phyloP scores from a whole-genome alignment of 257 asterid genomes.

The Handroanthus guayacan region DNA sequence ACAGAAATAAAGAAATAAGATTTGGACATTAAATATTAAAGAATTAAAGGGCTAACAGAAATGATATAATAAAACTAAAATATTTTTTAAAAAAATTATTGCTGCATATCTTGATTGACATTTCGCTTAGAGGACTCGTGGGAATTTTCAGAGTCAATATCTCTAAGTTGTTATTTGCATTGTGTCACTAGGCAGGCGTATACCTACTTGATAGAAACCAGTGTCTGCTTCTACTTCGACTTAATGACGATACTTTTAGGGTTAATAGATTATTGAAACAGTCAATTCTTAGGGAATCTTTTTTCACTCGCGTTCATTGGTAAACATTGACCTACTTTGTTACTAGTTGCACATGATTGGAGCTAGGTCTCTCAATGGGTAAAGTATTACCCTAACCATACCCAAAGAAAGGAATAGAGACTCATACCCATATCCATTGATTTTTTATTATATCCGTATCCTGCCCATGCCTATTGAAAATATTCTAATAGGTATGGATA shows the following conservation, averaged over 20 bases:
- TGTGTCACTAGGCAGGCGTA: conserved; percentile 54
- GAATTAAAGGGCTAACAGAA: conserved; percentile 17
- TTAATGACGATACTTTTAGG: neutral
- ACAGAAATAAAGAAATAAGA: neutral
- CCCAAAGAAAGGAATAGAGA: too few species aligned
- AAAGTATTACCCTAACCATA: too few species aligned
- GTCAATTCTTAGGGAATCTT: neutral
- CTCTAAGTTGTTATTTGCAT: conserved; percentile 5
- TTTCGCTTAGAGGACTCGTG: conserved; percentile 8
- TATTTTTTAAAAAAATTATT: neutral
- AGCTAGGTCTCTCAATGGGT: too few species aligned
- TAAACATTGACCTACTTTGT: neutral
- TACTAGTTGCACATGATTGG: neutral
- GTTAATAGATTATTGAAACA: neutral
- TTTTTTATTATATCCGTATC: too few species aligned
- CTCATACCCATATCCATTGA: too few species aligned
- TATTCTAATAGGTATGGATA: too few species aligned
- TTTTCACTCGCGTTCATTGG: neutral
- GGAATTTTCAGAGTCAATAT: conserved; percentile 17
- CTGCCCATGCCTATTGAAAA: too few species aligned
- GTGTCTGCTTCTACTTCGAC: neutral
- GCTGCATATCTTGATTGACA: conserved; percentile 13
- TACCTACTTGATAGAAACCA: conserved; percentile 44
- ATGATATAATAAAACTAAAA: conserved; percentile 2
- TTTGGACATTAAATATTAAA: conserved; percentile 22